A percentile compares a stretch with the other conserved stretches of the same genome.
Evolutionary conservation across 768 basidiomycete species (phyloP).

Genomic region (Rhodotorula kratochvilovae): DNA sequence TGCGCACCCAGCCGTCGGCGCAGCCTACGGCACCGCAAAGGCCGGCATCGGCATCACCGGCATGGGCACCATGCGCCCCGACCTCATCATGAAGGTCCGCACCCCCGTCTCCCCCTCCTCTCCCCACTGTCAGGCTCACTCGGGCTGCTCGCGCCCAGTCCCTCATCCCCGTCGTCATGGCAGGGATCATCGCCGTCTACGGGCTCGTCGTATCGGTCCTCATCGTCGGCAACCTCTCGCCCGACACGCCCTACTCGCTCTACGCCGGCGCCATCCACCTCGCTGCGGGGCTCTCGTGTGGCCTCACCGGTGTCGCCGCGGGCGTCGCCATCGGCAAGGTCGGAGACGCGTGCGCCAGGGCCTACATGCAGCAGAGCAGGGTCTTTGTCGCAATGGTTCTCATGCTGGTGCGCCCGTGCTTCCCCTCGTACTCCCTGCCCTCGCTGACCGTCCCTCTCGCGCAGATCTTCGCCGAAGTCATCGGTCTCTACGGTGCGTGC

Average conservation of each 20-base stretch:
- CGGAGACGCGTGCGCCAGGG: constrained; percentile 90
- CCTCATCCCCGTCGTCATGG: constrained; percentile 95
- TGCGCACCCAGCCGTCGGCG: constrained; percentile 68
- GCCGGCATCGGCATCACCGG: constrained; percentile 96
- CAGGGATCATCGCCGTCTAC: constrained; percentile 96
- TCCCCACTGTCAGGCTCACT: not conserved
- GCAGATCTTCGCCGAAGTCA: constrained; percentile 70
- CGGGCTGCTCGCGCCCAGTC: constrained; percentile 56
- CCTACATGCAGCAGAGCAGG: constrained; percentile 82
- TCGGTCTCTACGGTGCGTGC: constrained; percentile 68
- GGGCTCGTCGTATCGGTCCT: constrained; percentile 93
- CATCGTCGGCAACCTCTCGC: constrained; percentile 59
- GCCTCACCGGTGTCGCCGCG: constrained; percentile 82
- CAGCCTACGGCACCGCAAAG: constrained; percentile 93
- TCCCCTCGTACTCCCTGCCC: no score
- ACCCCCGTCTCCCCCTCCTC: not conserved
- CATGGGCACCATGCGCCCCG: constrained; percentile 85
- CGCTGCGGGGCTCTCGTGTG: constrained; percentile 84
- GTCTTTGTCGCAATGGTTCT: constrained; percentile 95
- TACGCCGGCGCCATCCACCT: constrained; percentile 75
- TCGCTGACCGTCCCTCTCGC: not conserved
- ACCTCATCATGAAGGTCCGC: constrained; percentile 93
- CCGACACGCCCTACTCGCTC: constrained; percentile 37
- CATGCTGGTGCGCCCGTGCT: constrained; percentile 57
- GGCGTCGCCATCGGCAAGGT: constrained; percentile 92